Evolutionary conservation across 306 rosid genomes (phyloP).

Genomic region (Lotus japonicus): DNA sequence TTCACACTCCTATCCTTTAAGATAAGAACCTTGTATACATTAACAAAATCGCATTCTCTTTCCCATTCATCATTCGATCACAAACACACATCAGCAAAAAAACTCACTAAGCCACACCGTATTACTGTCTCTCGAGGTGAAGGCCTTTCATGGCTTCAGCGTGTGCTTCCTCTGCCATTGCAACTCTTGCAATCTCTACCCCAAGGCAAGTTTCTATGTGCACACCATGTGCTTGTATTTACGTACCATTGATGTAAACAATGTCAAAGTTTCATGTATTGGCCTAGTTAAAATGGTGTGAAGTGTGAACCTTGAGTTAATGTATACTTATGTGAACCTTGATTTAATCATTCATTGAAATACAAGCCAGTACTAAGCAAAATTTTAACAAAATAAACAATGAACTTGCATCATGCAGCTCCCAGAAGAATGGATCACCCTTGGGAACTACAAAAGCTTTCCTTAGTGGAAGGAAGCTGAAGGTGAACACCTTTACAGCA

Average conservation of each 20-base stretch:
- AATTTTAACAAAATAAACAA: background rate
- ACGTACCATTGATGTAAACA: no score
- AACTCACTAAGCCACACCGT: background rate
- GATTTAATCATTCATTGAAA: background rate
- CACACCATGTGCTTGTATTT: background rate
- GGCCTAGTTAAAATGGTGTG: no score
- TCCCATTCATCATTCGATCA: background rate
- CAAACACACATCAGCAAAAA: background rate
- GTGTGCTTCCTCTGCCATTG: conserved; percentile 36
- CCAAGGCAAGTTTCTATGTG: conserved; percentile 28
- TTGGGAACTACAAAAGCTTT: conserved; percentile 26
- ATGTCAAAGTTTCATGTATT: no score
- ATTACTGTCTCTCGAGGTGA: background rate
- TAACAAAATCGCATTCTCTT: conserved; percentile 16
- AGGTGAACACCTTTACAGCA: conserved; percentile 12
- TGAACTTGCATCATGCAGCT: conserved; percentile 19
- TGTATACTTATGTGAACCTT: background rate
- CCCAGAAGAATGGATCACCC: conserved; percentile 33
- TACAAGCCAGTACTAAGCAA: background rate
- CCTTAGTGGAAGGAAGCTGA: conserved; percentile 30
- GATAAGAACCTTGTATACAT: conserved; percentile 26
- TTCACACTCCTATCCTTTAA: conserved; percentile 27
- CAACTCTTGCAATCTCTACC: conserved; percentile 32
- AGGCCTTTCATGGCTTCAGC: conserved; percentile 26
- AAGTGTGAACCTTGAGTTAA: background rate